These are phyloP conservation scores for Sodiomyces alkalinus DNA, from an alignment of 2,329 filamentous ascomycete species.

Conservation along the genomic window DNA sequence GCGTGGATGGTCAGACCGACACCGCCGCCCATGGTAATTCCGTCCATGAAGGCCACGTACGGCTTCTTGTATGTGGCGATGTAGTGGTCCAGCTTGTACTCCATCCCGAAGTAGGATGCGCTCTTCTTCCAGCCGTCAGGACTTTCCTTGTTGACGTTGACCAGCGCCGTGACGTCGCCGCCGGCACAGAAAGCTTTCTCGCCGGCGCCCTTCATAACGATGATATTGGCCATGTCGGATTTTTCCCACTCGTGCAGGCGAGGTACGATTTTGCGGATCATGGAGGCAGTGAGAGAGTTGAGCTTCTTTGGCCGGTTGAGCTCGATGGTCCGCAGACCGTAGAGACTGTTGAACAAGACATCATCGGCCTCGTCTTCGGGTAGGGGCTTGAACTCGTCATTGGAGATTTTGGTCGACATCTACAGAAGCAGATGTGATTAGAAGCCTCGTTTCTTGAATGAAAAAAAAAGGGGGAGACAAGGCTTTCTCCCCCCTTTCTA, in stretches of 20 bases:
- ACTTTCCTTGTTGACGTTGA: conserved; percentile 53
- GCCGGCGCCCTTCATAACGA: conserved; percentile 84
- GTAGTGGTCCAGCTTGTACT: conserved; percentile 92
- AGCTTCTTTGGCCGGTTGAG: conserved; percentile 86
- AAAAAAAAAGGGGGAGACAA: too few relatives aligned
- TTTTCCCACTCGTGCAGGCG: conserved; percentile 87
- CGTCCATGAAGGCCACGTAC: conserved; percentile 91
- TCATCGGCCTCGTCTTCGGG: conserved; percentile 67
- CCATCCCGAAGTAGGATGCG: conserved; percentile 75
- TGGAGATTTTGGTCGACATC: conserved; percentile 20
- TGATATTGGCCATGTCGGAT: conserved; percentile 82
- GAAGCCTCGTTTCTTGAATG: neutral
- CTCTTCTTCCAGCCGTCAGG: conserved; percentile 58
- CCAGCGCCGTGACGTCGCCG: conserved; percentile 75
- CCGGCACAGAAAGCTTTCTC: conserved; percentile 80
- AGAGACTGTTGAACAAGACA: conserved; percentile 80
- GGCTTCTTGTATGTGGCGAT: conserved; percentile 91
- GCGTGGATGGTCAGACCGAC: conserved; percentile 91
- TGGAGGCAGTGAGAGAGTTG: conserved; percentile 85
- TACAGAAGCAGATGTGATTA: conserved; percentile 5
- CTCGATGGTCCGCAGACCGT: conserved; percentile 81
- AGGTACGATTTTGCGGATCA: conserved; percentile 88
- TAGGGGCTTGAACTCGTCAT: conserved; percentile 33
- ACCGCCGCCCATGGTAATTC: conserved; percentile 95
- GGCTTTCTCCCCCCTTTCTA: too few relatives aligned